A percentile compares a stretch with the other conserved stretches of the same genome.
These are phyloP conservation scores for Aspergillus sp. DNA, from an alignment of 2,329 filamentous ascomycete genomes.

Conservation along the genomic window DNA sequence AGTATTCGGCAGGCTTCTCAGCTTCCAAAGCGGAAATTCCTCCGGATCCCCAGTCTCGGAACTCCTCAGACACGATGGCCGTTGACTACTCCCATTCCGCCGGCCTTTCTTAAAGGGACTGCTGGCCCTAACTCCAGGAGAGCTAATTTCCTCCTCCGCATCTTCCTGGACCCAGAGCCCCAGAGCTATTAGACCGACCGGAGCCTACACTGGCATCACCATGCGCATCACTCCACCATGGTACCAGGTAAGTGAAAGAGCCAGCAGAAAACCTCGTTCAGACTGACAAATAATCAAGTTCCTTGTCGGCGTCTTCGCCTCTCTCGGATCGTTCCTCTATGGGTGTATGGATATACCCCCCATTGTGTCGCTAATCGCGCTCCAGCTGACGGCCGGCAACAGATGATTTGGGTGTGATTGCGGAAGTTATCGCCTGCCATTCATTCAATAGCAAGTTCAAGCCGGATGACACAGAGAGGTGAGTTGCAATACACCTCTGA, in stretches of 20 bases:
- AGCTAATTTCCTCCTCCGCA: slow-evolving; percentile 15
- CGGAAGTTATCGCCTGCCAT: slow-evolving; percentile 42
- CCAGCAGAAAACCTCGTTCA: background rate
- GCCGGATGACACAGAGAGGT: slow-evolving; percentile 23
- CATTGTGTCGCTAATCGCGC: no score
- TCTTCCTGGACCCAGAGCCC: slow-evolving; percentile 3
- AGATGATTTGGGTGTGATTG: slow-evolving; percentile 52
- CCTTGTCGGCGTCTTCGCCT: slow-evolving; percentile 50
- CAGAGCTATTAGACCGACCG: background rate
- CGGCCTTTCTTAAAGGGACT: background rate
- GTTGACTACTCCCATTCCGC: background rate
- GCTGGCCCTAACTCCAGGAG: background rate
- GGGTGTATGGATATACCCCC: slow-evolving; percentile 32
- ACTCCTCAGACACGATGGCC: background rate
- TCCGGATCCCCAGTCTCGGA: background rate
- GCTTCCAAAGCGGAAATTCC: no score
- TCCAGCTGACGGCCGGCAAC: slow-evolving; percentile 1
- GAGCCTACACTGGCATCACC: slow-evolving; percentile 10
- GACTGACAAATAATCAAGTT: slow-evolving; percentile 34
- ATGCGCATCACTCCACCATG: slow-evolving; percentile 50
- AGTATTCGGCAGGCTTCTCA: background rate
- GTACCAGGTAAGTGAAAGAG: slow-evolving; percentile 40
- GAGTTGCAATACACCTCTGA: slow-evolving; percentile 3
- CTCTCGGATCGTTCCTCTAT: slow-evolving; percentile 49
- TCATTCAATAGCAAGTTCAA: slow-evolving; percentile 27